Conservation (phyloP, 2,329 filamentous ascomycete genomes). For the Verticillium longisporum region DNA sequence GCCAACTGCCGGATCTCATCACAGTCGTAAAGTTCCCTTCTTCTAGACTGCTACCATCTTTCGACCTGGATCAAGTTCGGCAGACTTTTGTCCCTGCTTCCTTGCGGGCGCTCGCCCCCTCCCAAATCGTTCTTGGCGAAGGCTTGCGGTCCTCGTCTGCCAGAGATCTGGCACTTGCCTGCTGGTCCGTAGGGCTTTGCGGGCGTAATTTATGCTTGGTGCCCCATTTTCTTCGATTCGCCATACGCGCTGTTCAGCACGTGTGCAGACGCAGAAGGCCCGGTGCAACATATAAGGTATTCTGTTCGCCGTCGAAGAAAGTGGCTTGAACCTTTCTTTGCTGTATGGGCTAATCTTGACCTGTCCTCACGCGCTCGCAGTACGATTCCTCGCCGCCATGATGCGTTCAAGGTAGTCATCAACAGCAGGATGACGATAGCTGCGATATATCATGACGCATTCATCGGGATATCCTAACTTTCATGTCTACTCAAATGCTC, state of each 20-base stretch:
- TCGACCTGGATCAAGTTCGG: conserved; percentile 4
- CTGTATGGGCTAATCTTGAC: too few species aligned
- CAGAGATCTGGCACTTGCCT: neutral
- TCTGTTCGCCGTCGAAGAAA: too few species aligned
- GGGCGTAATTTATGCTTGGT: neutral
- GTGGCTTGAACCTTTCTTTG: too few species aligned
- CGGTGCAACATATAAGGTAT: too few species aligned
- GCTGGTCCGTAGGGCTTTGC: neutral
- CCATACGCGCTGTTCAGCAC: neutral
- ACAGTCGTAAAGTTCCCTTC: neutral
- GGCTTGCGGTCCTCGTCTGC: neutral
- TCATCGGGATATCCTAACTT: too few species aligned
- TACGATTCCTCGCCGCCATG: too few species aligned
- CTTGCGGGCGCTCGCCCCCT: conserved; percentile 8
- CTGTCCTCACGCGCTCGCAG: too few species aligned
- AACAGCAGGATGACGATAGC: too few species aligned
- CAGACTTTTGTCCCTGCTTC: conserved; percentile 3
- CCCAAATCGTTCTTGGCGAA: conserved; percentile 1
- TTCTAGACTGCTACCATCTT: neutral
- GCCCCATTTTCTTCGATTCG: neutral
- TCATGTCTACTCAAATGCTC: too few species aligned
- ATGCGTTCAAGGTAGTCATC: too few species aligned
- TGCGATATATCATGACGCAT: too few species aligned
- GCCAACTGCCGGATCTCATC: neutral
- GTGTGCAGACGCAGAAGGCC: conserved; percentile 8